These are phyloP conservation scores for Tylopilus felleus DNA, from an alignment of 768 basidiomycete genomes.

Conservation along the genomic window DNA sequence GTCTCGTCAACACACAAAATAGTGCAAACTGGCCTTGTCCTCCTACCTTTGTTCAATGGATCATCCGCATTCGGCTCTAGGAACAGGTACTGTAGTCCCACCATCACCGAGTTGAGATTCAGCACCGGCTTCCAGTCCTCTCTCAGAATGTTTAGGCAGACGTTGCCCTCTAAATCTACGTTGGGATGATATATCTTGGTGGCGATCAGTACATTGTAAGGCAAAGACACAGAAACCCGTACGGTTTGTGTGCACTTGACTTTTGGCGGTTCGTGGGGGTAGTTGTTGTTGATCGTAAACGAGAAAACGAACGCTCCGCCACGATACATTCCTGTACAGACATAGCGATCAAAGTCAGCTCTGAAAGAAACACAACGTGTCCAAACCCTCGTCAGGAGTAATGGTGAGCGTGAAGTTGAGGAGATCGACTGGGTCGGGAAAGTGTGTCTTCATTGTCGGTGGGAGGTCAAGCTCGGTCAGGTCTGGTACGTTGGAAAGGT, in stretches of 20 bases:
- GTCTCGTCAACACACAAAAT: constrained; percentile 7
- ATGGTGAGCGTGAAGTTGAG: constrained; percentile 96
- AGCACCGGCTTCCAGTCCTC: constrained; percentile 99
- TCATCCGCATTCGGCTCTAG: constrained; percentile 98
- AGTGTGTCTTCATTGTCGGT: constrained; percentile 92
- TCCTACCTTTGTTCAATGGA: constrained; percentile 93
- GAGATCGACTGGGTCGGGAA: constrained; percentile 89
- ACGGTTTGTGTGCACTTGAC: constrained; percentile 97
- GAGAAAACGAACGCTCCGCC: constrained; percentile 92
- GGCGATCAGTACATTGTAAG: constrained; percentile 3
- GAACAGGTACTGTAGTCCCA: constrained; percentile 97
- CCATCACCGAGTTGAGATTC: constrained; percentile 97
- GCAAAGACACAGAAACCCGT: constrained; percentile 26
- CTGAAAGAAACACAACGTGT: not conserved
- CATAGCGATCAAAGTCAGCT: constrained; percentile 2
- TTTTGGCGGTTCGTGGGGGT: constrained; percentile 98
- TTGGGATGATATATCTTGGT: constrained; percentile 97
- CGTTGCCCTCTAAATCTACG: constrained; percentile 96
- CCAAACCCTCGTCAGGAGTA: constrained; percentile 90
- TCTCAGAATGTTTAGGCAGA: constrained; percentile 95
- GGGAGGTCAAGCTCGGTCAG: constrained; percentile 96
- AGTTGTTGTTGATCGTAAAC: constrained; percentile 95
- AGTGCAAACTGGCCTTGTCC: not conserved
- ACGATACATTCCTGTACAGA: constrained; percentile 88
- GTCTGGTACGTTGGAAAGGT: constrained; percentile 47